Conservation (phyloP, 768 basidiomycete genomes). For the Tylopilus vinaceipallidus region DNA sequence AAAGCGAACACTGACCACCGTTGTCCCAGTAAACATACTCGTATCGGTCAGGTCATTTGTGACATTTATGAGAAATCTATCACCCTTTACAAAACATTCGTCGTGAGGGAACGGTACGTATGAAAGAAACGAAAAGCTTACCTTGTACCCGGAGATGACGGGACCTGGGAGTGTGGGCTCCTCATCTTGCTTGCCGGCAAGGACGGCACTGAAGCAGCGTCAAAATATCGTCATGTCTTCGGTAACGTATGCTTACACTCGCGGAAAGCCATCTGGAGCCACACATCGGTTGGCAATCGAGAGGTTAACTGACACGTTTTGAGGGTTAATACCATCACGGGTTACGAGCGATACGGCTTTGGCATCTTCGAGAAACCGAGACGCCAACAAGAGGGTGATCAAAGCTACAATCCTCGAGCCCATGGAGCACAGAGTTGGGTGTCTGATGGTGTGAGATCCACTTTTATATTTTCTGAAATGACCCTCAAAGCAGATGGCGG, state of each 20-base stretch:
- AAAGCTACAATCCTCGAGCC: not conserved
- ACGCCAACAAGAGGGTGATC: not conserved
- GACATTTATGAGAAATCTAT: slow-evolving; percentile 18
- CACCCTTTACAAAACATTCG: slow-evolving; percentile 10
- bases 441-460: not conserved
- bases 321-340: not conserved
- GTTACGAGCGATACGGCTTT: not conserved
- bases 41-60: slow-evolving; percentile 20
- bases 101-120: not conserved
- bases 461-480: not conserved
- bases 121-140: not conserved
- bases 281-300: slow-evolving; percentile 5
- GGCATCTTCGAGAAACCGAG: not conserved
- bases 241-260: slow-evolving; percentile 1
- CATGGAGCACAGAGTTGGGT: not conserved
- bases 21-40: slow-evolving; percentile 19
- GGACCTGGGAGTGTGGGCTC: slow-evolving; percentile 37
- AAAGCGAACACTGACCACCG: slow-evolving; percentile 16
- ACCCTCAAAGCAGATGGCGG: not conserved
- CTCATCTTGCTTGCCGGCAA: slow-evolving; percentile 30
- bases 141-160: slow-evolving; percentile 40
- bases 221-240: not conserved
- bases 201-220: slow-evolving; percentile 28
- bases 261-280: slow-evolving; percentile 13
- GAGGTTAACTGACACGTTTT: not conserved